Evolutionary conservation across 176 grass and related monocot species (phyloP).

Genomic region (Dendrocalamus sinicus): DNA sequence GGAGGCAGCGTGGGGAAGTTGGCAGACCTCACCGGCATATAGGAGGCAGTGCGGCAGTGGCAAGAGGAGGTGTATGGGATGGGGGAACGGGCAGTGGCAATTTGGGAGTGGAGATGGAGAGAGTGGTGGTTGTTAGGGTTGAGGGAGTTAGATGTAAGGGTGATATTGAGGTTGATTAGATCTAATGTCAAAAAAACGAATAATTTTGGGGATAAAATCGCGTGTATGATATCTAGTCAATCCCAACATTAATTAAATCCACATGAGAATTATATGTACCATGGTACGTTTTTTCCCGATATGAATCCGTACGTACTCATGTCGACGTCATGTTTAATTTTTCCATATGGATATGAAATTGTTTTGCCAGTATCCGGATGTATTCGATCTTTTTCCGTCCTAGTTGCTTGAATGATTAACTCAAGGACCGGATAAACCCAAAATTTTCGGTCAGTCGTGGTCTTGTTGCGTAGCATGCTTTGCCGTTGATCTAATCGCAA

Average conservation of each 20-base stretch:
- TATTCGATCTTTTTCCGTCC: neutral
- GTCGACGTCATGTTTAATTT: neutral
- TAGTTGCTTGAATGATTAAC: neutral
- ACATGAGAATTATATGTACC: neutral
- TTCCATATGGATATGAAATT: neutral
- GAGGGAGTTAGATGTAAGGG: too few relatives aligned
- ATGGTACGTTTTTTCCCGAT: neutral
- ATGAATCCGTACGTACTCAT: neutral
- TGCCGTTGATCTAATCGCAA: neutral
- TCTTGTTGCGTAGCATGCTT: slow-evolving; percentile 15
- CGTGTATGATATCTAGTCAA: too few relatives aligned
- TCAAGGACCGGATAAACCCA: neutral
- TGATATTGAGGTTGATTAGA: too few relatives aligned
- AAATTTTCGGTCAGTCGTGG: neutral
- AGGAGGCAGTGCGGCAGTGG: too few relatives aligned
- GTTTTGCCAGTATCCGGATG: neutral
- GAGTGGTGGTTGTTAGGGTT: too few relatives aligned
- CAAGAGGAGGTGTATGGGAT: too few relatives aligned
- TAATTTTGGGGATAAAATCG: too few relatives aligned
- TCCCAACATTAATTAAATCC: neutral
- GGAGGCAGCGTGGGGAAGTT: too few relatives aligned
- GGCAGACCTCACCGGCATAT: accelerated
- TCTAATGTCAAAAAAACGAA: too few relatives aligned
- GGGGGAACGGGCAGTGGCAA: too few relatives aligned
- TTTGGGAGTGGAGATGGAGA: too few relatives aligned